Percentiles rank a stretch among this genome's conserved stretches.
These are phyloP conservation scores for Mycena albidolilacea DNA, from an alignment of 768 basidiomycete species.

Conservation along the genomic window DNA sequence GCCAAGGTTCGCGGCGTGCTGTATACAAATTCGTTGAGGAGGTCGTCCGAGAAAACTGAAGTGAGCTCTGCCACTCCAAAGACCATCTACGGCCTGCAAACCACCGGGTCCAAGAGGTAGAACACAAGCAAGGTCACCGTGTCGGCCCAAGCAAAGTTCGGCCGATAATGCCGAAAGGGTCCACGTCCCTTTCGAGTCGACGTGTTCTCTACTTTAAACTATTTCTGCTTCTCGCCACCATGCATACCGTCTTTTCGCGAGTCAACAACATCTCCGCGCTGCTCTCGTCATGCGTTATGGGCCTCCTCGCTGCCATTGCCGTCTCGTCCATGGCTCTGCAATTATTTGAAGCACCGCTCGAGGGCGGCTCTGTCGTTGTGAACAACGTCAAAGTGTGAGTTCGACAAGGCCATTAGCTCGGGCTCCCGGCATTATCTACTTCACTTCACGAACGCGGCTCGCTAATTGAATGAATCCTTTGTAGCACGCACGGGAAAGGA, in stretches of 20 bases:
- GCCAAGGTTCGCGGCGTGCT: no score
- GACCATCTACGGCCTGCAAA: no score
- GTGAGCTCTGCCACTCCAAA: no score
- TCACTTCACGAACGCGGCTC: no score
- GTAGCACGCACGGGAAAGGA: constrained; percentile 63
- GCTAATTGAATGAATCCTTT: neutral
- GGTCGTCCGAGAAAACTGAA: no score
- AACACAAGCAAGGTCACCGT: no score
- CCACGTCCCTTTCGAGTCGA: constrained; percentile 4
- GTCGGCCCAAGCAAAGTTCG: no score
- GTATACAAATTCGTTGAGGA: no score
- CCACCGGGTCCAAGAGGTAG: no score
- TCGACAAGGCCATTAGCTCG: no score
- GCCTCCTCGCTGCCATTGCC: constrained; percentile 77
- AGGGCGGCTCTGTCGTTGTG: constrained; percentile 70
- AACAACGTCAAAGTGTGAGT: constrained; percentile 82
- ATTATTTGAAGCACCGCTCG: constrained; percentile 58
- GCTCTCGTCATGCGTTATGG: constrained; percentile 83
- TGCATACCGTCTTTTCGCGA: constrained; percentile 82
- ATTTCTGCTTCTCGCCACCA: constrained; percentile 44
- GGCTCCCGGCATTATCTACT: no score
- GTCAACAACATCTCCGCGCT: constrained; percentile 82
- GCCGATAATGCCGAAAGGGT: neutral
- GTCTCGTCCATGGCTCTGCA: constrained; percentile 80
- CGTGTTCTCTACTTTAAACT: constrained; percentile 1